These are phyloP conservation scores for Cystobasidiaceae sp. DNA, from an alignment of 1,284 basidiomycete genomes.

Conservation along the genomic window DNA sequence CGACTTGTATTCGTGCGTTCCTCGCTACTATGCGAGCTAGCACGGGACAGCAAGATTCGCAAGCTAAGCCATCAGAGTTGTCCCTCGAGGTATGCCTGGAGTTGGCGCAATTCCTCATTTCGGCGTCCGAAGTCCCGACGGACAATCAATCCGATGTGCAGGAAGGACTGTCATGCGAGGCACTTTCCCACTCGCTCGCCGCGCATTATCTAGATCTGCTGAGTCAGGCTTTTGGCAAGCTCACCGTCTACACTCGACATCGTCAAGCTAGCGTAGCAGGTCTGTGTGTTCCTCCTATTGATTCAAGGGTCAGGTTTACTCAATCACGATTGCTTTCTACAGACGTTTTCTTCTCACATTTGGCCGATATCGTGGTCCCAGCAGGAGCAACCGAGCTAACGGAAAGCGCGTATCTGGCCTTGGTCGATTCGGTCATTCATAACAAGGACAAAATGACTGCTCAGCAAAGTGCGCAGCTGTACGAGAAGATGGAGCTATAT, in stretches of 20 bases:
- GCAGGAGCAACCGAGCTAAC: too few species aligned
- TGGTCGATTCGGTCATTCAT: too few species aligned
- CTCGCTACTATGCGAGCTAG: constrained; percentile 4
- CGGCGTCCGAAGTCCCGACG: neutral
- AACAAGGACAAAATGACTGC: too few species aligned
- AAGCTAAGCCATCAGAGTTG: neutral
- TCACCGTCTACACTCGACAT: neutral
- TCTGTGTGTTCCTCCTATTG: too few species aligned
- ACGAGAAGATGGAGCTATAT: too few species aligned
- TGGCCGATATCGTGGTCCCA: too few species aligned
- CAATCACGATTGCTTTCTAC: too few species aligned
- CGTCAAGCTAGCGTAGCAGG: neutral
- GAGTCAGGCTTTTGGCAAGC: neutral
- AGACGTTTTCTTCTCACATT: too few species aligned
- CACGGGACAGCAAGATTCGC: constrained; percentile 1
- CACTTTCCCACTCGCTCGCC: neutral
- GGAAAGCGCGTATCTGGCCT: too few species aligned
- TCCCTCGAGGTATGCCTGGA: neutral
- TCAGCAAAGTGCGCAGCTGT: too few species aligned
- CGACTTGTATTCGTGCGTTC: constrained; percentile 12
- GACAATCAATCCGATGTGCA: neutral
- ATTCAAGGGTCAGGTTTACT: too few species aligned
- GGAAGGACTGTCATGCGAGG: neutral
- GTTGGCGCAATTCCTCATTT: neutral
- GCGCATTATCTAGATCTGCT: neutral